Evolutionary conservation across 129 eudicot species (phyloP), one percentile per base, ranked within the genome.

Genomic region (Flaveria brownii): DNA sequence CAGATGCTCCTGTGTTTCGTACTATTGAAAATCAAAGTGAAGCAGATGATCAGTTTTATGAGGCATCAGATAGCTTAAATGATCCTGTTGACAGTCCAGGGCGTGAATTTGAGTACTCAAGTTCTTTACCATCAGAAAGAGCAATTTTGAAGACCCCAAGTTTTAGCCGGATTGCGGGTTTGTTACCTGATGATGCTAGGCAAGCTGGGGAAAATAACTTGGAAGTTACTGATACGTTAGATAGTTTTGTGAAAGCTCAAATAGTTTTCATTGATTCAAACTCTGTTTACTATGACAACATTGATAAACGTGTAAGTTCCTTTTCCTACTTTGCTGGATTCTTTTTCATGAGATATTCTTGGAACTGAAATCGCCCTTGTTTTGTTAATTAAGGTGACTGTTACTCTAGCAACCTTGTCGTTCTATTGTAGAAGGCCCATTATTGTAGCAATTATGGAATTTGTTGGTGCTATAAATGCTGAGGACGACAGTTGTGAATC

Each of bases 241-340:
- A 89, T 72, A 94, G 96, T 83, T 94, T 94, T 84, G 97, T 94
- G 73, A 91, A 91, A 80, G 99, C 99, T 83, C 99, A 94, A 62
- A 87, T 94, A 67, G 84, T 87, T 76, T 80, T 91, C 59, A 76
- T 82, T 68, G 96, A 94, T 81, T 91, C 89, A 66, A 85, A 84
- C 76, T 94, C 99, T 33, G 82, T 79, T 17, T 84, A 84, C 71
- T 91, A 91, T 70, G 80, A 86, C 70, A 83, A 73, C 74, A 68
- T 86, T 45, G 99, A 94, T 76, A 91, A 75, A 69, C 86, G 84
- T 74, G 98, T 94, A 50, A 82, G 88, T 77, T 67, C 22, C 39
- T 77, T 83, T 72, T 77, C 26, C 15, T 15, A 11, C 51, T 63
- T 71, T 70, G 39, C 26, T 43, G 12, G 11, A 56, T 26, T 49